Conservation (phyloP, 2,329 filamentous ascomycete genomes). For the Cladophialophora chaetospira region DNA sequence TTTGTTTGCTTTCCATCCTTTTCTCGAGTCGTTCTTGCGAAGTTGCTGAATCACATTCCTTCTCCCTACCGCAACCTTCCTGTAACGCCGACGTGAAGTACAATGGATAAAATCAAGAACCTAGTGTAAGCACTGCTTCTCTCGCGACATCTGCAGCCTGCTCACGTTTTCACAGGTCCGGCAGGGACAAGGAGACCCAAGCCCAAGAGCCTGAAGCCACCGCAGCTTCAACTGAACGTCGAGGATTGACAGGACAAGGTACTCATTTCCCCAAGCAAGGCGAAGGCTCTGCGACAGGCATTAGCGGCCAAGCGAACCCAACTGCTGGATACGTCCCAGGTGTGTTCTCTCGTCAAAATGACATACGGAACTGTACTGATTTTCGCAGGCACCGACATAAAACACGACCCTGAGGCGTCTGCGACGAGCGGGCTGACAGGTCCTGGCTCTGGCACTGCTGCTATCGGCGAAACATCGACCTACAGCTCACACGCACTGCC, state of each 20-base stretch:
- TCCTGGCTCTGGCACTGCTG: conserved; percentile 17
- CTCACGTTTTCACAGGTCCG: not conserved
- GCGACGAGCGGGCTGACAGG: not conserved
- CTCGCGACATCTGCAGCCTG: not conserved
- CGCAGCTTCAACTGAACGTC: conserved; percentile 7
- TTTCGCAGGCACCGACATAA: not conserved
- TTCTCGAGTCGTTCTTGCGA: not conserved
- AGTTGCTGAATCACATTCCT: not conserved
- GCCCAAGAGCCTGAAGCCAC: not conserved
- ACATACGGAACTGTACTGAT: not conserved
- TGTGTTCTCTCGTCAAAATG: not conserved
- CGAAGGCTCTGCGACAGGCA: not conserved
- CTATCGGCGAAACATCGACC: conserved; percentile 30
- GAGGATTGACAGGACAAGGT: conserved; percentile 29
- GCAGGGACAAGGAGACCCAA: conserved; percentile 18
- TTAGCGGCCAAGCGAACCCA: not conserved
- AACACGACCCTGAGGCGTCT: not conserved
- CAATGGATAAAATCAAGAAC: conserved; percentile 36
- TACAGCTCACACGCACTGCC: conserved; percentile 26
- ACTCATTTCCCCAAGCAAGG: conserved; percentile 27
- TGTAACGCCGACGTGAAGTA: not conserved
- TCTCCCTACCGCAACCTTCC: not conserved
- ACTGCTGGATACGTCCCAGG: not conserved
- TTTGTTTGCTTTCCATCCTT: not conserved
- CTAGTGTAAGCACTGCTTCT: conserved; percentile 35